Conservation (phyloP, 2,329 filamentous ascomycete species). For the Pseudogymnoascus sp. region DNA sequence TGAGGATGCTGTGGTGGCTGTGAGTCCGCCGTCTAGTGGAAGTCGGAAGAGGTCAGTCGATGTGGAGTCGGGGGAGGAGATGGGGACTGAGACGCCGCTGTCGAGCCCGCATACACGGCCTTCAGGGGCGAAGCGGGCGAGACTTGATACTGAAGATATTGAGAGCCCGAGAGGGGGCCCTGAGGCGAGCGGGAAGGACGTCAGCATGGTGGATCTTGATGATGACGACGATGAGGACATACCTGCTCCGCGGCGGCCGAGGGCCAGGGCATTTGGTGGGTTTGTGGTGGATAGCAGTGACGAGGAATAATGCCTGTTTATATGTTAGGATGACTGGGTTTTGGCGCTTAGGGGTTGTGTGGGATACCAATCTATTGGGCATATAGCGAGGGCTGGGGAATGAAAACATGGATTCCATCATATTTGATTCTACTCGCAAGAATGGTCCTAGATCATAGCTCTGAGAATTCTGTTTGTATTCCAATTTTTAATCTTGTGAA, state of each 20-base stretch:
- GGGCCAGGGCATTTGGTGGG: neutral
- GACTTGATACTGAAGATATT: neutral
- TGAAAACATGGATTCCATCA: neutral
- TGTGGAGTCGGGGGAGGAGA: neutral
- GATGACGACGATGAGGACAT: conserved; percentile 1
- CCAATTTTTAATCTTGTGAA: conserved; percentile 1
- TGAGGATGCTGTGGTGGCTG: neutral
- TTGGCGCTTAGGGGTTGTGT: conserved; percentile 4
- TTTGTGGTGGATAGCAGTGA: conserved; percentile 8
- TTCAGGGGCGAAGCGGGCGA: neutral
- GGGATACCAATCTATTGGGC: conserved; percentile 6
- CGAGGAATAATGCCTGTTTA: conserved; percentile 6
- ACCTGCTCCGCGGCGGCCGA: neutral
- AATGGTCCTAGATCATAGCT: neutral
- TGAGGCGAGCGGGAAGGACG: neutral
- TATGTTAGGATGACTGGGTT: neutral
- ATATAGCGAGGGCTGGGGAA: neutral
- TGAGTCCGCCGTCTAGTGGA: conserved; percentile 1
- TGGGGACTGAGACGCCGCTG: neutral
- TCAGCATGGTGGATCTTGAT: neutral
- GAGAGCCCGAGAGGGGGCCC: neutral
- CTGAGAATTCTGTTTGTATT: neutral
- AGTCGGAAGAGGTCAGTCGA: neutral
- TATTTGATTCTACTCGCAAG: neutral
- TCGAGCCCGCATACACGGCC: neutral